These are phyloP conservation scores for Coccomyxa sp. DNA, from an alignment of 139 green algal species.

Conservation along the genomic window DNA sequence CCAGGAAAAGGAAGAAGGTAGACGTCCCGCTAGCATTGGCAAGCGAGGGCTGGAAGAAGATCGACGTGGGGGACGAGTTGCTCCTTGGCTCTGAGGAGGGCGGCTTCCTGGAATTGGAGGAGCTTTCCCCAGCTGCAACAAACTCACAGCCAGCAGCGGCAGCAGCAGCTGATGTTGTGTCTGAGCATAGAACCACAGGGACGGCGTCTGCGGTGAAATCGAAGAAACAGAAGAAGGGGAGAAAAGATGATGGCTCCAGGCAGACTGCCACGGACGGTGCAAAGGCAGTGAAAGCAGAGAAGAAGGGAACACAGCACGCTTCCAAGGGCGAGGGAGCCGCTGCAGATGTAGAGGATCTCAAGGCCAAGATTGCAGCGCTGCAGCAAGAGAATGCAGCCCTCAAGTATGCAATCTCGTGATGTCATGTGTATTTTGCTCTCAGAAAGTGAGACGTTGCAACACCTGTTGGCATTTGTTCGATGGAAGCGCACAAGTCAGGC, in stretches of 20 bases:
- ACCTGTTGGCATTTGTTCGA: no score
- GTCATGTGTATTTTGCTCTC: neutral
- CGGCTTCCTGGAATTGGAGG: constrained; percentile 76
- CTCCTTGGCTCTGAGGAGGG: constrained; percentile 67
- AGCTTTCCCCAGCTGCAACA: constrained; percentile 35
- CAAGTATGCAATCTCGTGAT: neutral
- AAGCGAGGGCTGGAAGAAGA: constrained; percentile 35
- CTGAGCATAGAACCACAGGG: neutral
- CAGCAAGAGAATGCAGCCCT: constrained; percentile 33
- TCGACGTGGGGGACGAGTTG: constrained; percentile 57
- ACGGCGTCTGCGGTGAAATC: neutral
- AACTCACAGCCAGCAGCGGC: neutral
- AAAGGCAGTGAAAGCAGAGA: no score
- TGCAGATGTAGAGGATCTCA: constrained; percentile 15
- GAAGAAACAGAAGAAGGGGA: neutral
- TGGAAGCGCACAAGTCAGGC: no score
- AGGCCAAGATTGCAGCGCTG: constrained; percentile 22
- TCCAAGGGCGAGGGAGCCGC: no score
- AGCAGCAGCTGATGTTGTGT: neutral
- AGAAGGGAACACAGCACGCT: no score
- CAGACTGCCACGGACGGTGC: neutral
- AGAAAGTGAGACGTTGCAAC: no score
- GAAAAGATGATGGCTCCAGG: neutral
- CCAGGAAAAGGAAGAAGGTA: neutral
- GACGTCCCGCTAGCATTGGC: neutral